phyloP scores from a whole-genome alignment of 768 basidiomycete genomes.

The Roridomyces roridus region DNA sequence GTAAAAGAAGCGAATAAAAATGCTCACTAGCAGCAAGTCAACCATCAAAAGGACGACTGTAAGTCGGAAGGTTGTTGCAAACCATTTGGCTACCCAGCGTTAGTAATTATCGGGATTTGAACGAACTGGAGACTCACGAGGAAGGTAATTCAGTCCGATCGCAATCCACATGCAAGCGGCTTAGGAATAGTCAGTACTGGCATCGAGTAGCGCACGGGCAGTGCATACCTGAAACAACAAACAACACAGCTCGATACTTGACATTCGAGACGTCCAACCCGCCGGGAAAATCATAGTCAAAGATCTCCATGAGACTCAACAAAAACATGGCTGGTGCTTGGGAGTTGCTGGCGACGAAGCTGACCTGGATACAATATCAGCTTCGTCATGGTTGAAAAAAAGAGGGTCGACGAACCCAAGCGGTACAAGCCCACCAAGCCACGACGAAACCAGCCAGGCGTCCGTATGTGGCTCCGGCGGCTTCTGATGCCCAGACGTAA shows the following conservation, averaged over 20 bases:
- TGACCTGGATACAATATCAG: background rate
- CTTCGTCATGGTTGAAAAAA: background rate
- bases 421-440: background rate
- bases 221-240: background rate
- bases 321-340: background rate
- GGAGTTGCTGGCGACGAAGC: background rate
- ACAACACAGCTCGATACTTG: background rate
- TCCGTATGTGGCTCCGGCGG: background rate
- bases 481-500: background rate
- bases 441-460: background rate
- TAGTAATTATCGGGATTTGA: background rate
- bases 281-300: background rate
- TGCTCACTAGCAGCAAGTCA: background rate
- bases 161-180: conserved; percentile 1
- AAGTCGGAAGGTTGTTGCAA: background rate
- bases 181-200: background rate
- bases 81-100: background rate
- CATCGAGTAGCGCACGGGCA: too few species aligned
- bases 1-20: too few species aligned
- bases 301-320: background rate
- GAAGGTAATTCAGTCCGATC: background rate
- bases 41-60: background rate
- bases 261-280: background rate
- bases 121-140: background rate
- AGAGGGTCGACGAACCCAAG: background rate